Evolutionary conservation across 495 filamentous ascomycete species (phyloP), one percentile per base, ranked within the genome.

Genomic region (Poronia punctata): DNA sequence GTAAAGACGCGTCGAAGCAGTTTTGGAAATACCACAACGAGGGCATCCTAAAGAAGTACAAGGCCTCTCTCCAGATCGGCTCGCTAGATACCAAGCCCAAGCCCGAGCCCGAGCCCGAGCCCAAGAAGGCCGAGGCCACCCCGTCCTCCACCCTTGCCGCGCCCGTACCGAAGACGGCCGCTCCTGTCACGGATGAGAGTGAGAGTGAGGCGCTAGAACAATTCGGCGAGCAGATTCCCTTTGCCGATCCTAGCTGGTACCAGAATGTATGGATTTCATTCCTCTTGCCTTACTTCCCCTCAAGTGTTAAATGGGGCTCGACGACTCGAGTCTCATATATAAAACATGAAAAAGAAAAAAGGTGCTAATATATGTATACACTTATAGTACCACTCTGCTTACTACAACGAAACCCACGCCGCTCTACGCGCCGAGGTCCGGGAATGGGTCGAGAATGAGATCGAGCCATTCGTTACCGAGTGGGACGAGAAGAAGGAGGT

Each of bases 1-100:
- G 92, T 51, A 99, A 97, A 61, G 93, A 99, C 52, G 92, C 92
- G 12, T 89, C 86, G 18, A 90, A 93, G 64, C 93, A 95, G 59
- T 99, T 99, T 71, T 99, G 92, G 92, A 99, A 97, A 66, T 97
- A 98, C 62, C 92, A 98, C 73, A 98, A 95, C 54, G 73, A 76
- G 53, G 76, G 83, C 38, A 87, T 97, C 48, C 74, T 97, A 51
- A 97, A 96, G 70, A 98, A 97, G 62, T 96, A 88, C 74, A 82
- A 92, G 67, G 65, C 76, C 19, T 72, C 86, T 60, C 77, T 99
- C 35, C 84, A 88, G 57, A 75, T 99, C 53, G 92, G 92, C 27
- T 95, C 88, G 1, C 65, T 99, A 49, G 80, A 97, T 58, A 80
- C 78, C 56, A 96, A 97, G 68, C 82, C 84, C 54, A 71, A 75